Evolutionary conservation across 169 alveolate genomes (phyloP).

Genomic region (Plasmodium chabaudi): DNA sequence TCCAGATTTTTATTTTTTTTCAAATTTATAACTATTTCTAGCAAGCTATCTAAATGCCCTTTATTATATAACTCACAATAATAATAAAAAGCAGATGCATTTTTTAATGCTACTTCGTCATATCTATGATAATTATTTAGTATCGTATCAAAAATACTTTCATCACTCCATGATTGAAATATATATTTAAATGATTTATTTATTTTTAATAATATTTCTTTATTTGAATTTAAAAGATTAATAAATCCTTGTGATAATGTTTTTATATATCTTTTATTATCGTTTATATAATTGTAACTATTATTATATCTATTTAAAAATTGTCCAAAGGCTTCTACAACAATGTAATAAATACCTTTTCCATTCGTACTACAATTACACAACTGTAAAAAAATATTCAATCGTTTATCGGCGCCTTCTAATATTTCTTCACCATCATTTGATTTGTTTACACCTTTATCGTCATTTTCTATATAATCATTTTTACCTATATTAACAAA

Average conservation of each 20-base stretch:
- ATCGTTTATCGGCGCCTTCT: background rate
- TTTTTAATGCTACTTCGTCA: constrained; percentile 65
- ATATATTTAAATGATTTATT: constrained; percentile 71
- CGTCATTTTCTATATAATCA: background rate
- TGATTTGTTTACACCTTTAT: background rate
- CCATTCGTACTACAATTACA: background rate
- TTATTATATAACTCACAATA: constrained; percentile 41
- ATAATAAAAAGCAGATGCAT: constrained; percentile 64
- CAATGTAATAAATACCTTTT: constrained; percentile 11
- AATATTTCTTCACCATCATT: background rate
- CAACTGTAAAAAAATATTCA: constrained; percentile 7
- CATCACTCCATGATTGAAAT: constrained; percentile 44
- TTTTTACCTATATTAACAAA: background rate
- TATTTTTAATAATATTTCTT: constrained; percentile 41
- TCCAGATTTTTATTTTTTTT: constrained; percentile 59
- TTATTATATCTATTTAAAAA: constrained; percentile 15
- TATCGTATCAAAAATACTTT: constrained; percentile 25
- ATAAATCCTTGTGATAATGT: constrained; percentile 19
- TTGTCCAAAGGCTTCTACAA: constrained; percentile 57
- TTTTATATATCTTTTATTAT: constrained; percentile 33
- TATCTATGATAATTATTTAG: constrained; percentile 46
- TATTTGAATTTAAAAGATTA: constrained; percentile 41
- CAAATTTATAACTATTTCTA: constrained; percentile 53
- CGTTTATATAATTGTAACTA: constrained; percentile 2
- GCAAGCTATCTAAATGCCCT: constrained; percentile 44